These are phyloP conservation scores for Alternaria solani DNA, from an alignment of 2,329 filamentous ascomycete genomes.

Conservation along the genomic window DNA sequence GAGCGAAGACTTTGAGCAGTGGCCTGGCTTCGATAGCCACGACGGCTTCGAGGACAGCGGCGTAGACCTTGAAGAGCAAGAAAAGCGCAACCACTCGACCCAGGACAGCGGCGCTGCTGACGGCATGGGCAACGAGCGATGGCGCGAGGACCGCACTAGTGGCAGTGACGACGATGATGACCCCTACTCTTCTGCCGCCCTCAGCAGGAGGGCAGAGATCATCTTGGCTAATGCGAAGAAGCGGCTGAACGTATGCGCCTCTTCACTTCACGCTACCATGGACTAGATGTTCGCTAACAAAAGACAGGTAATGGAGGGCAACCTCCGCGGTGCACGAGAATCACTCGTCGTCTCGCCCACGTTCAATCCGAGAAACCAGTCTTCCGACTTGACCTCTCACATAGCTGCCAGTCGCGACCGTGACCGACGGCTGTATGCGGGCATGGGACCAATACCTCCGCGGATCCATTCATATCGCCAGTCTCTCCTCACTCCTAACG, in stretches of 20 bases:
- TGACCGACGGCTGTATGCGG: conserved; percentile 47
- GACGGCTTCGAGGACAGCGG: conserved; percentile 45
- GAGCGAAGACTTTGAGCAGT: conserved; percentile 56
- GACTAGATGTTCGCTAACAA: conserved; percentile 32
- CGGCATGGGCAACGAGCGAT: conserved; percentile 48
- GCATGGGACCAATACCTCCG: conserved; percentile 48
- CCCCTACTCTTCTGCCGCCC: conserved; percentile 69
- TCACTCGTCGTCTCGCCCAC: conserved; percentile 66
- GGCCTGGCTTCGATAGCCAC: conserved; percentile 48
- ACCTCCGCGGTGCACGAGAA: conserved; percentile 79
- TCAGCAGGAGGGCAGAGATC: conserved; percentile 76
- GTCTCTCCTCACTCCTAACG: conserved; percentile 42
- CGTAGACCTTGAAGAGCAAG: conserved; percentile 45
- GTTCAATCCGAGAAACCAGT: conserved; percentile 53
- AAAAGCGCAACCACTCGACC: conserved; percentile 41
- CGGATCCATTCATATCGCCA: conserved; percentile 42
- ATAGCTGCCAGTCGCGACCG: conserved; percentile 47
- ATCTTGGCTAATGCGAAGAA: conserved; percentile 94
- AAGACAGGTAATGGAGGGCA: conserved; percentile 87
- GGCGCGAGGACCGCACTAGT: conserved; percentile 49
- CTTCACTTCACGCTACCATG: conserved; percentile 1
- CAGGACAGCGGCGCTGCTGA: conserved; percentile 46
- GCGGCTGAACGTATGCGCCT: conserved; percentile 75
- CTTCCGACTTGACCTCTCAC: conserved; percentile 45
- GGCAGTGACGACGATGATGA: conserved; percentile 62